Evolutionary conservation across 2,329 filamentous ascomycete genomes (phyloP), one percentile per base, ranked within the genome.

Genomic region (Aphanoascus verrucosus): DNA sequence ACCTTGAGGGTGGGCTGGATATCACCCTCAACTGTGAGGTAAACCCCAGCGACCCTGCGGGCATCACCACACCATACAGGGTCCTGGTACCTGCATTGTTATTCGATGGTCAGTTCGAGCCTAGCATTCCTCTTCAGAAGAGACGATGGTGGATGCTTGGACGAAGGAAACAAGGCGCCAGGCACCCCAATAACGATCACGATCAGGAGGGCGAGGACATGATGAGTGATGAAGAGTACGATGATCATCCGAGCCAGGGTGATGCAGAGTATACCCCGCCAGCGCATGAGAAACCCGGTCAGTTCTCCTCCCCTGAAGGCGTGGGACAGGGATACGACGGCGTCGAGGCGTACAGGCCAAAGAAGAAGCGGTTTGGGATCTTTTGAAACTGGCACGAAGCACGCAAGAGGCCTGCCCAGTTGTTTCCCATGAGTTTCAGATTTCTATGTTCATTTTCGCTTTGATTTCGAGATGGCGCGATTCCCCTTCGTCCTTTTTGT

Each of bases 1-100:
- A 95, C 64, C 75, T 96, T 0, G 81, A 93, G 64, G 85, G 85
- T 31, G 89, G 88, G 0, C 74, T 98, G 8, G 89, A 96, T 59
- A 84, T 98, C 35, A 86, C 82, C 49, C 71, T 98, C 42, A 95
- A 96, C 62, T 82, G 95, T 57, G 93, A 98, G 70, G 82, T 96
- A 57, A 89, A 85, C 62, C 80, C 86, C 43, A 82, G 81, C 58
- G 89, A 98, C 62, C 91, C 93, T 0, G 79, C 86, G 0, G 94
- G 93, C 12, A 88, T 88, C 58, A 98, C 93, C 0, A 80, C 82
- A 49, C 88, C 89, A 7, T 98, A 98, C 67, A 78, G 88, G 38
- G 72, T 98, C 4, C 77, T 97, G 1, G 84, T 98, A 4, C 93
- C 94, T 9, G 81, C 82, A 51, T 72, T 98, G 49, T 71, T 71